phyloP scores from a whole-genome alignment of 2,329 filamentous ascomycete genomes.

The Arachnopeziza araneosa region DNA sequence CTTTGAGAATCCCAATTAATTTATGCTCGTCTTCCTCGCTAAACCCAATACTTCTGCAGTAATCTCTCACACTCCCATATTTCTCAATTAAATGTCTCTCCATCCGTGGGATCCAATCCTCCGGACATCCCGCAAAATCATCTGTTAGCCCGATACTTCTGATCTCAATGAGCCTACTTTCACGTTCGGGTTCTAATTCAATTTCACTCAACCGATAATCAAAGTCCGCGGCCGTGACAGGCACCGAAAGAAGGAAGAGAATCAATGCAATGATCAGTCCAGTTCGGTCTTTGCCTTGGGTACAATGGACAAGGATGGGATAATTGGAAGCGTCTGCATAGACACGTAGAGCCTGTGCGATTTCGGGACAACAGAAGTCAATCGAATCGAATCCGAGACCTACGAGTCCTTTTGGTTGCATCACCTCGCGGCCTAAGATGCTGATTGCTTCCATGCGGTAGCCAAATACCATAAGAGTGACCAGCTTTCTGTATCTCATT shows the following conservation, averaged over 20 bases:
- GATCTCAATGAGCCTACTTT: constrained; percentile 63
- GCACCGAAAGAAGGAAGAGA: constrained; percentile 51
- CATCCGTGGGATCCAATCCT: constrained; percentile 57
- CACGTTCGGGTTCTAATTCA: constrained; percentile 32
- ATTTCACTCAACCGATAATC: neutral
- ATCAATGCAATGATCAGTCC: constrained; percentile 66
- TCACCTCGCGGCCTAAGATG: constrained; percentile 63
- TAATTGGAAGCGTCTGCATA: constrained; percentile 33
- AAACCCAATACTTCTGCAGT: constrained; percentile 61
- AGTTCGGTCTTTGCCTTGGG: constrained; percentile 82
- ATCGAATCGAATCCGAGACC: constrained; percentile 67
- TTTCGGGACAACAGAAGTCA: constrained; percentile 58
- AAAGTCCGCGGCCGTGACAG: neutral
- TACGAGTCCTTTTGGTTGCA: constrained; percentile 45
- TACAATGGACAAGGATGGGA: constrained; percentile 74
- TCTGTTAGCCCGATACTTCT: constrained; percentile 63
- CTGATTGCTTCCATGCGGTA: constrained; percentile 64
- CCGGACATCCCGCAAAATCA: constrained; percentile 64
- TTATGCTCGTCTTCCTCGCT: constrained; percentile 26
- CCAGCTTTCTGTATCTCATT: constrained; percentile 44
- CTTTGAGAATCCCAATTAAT: constrained; percentile 4
- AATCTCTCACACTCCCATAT: constrained; percentile 62
- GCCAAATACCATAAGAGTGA: constrained; percentile 58
- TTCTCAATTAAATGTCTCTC: constrained; percentile 49
- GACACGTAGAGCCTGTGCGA: constrained; percentile 40